Evolutionary conservation across 768 basidiomycete species (phyloP).

Genomic region (Tricholoma bakamatsutake): DNA sequence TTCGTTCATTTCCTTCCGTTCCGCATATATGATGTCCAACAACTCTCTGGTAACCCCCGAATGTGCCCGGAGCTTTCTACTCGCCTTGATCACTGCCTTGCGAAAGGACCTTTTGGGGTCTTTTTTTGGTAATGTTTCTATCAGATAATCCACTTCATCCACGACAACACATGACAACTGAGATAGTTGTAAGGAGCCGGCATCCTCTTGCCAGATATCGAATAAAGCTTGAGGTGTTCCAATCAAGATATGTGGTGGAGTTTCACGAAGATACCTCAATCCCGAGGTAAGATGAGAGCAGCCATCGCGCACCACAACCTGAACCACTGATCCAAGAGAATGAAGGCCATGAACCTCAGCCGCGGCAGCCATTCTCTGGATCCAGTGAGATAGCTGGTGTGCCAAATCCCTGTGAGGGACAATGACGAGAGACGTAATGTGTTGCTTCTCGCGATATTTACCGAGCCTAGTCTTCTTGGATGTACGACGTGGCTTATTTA

Average conservation of each 20-base stretch:
- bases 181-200: conserved; percentile 37
- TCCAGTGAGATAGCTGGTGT: conserved; percentile 62
- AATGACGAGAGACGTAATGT: conserved; percentile 52
- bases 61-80: conserved; percentile 43
- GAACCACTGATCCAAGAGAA: conserved; percentile 40
- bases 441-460: conserved; percentile 16
- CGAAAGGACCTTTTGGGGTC: conserved; percentile 31
- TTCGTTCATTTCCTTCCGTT: conserved; percentile 25
- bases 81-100: conserved; percentile 30
- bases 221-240: conserved; percentile 65
- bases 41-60: conserved; percentile 54
- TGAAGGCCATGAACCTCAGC: conserved; percentile 24
- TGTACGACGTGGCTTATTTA: conserved; percentile 45
- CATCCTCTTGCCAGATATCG: conserved; percentile 45
- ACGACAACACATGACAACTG: conserved; percentile 56
- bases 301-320: conserved; percentile 58
- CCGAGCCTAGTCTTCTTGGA: conserved; percentile 16
- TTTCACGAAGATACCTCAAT: conserved; percentile 30
- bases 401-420: conserved; percentile 74
- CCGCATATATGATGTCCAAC: conserved; percentile 49
- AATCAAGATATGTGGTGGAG: conserved; percentile 62
- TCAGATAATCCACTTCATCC: conserved; percentile 72
- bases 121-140: conserved; percentile 46
- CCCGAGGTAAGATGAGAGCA: conserved; percentile 32
- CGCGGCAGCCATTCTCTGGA: conserved; percentile 40